Conservation (phyloP, 352 stramenopile species). For the Globisporangium echinulatum region DNA sequence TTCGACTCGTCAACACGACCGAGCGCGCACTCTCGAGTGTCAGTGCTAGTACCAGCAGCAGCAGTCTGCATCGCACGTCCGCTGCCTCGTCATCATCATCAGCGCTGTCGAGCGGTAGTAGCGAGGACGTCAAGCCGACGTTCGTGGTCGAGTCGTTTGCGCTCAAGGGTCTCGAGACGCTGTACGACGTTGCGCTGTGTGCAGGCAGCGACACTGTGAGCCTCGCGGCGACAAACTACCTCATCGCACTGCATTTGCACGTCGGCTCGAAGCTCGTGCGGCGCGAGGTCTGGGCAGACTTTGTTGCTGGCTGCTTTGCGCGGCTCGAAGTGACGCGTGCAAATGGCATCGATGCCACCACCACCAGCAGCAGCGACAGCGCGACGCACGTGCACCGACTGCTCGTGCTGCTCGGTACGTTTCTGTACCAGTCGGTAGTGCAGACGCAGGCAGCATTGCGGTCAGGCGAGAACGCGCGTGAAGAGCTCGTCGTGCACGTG, state of each 20-base stretch:
- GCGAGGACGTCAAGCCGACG: slow-evolving; percentile 15
- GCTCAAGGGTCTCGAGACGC: slow-evolving; percentile 49
- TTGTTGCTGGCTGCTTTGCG: slow-evolving; percentile 42
- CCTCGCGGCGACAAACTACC: slow-evolving; percentile 52
- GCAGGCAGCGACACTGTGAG: slow-evolving; percentile 34
- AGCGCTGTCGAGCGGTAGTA: background rate
- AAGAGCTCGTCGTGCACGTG: slow-evolving; percentile 65
- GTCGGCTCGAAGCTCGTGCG: slow-evolving; percentile 63
- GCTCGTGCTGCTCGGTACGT: slow-evolving; percentile 66
- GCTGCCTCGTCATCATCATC: background rate
- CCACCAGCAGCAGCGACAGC: too few species aligned
- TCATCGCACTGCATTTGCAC: slow-evolving; percentile 68
- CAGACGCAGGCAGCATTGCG: slow-evolving; percentile 13
- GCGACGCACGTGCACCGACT: slow-evolving; percentile 33
- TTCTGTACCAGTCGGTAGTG: slow-evolving; percentile 60
- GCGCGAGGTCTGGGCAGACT: slow-evolving; percentile 61
- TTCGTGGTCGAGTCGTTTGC: slow-evolving; percentile 58
- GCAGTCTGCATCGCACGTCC: background rate
- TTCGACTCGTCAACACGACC: slow-evolving; percentile 58
- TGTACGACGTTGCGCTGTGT: slow-evolving; percentile 46
- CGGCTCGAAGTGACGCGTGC: slow-evolving; percentile 23
- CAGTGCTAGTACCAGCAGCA: slow-evolving; percentile 7
- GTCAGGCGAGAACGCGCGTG: slow-evolving; percentile 19
- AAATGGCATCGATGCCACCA: background rate
- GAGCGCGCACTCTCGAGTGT: slow-evolving; percentile 31